phyloP scores from a whole-genome alignment of 306 rosid genomes.

The Prunus persica region Prunus_persica_NCBIv2 NC_034015.1:12801001-12801500 shows the following conservation, averaged over 20 bases:
- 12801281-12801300: not conserved
- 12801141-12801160: slow-evolving; percentile 92
- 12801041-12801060: slow-evolving; percentile 60
- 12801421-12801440: not conserved
- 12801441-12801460: slow-evolving; percentile 1
- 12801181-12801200: slow-evolving; percentile 20
- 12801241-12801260: not conserved
- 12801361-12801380: slow-evolving; percentile 15
- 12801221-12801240: not conserved
- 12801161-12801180: slow-evolving; percentile 99
- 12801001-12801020: not conserved
- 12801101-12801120: slow-evolving; percentile 78
- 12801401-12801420: slow-evolving; percentile 15
- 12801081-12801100: slow-evolving; percentile 68
- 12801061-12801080: slow-evolving; percentile 65
- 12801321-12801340: not conserved
- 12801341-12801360: not conserved
- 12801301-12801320: slow-evolving; percentile 8
- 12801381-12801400: not conserved
- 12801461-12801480: slow-evolving; percentile 84
- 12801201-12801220: slow-evolving; percentile 1
- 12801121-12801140: slow-evolving; percentile 94
- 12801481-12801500: slow-evolving; percentile 89
- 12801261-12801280: not conserved
- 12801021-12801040: slow-evolving; percentile 58